Conservation (phyloP, 2,329 filamentous ascomycete species). For the Colletotrichum chlorophyti region DNA sequence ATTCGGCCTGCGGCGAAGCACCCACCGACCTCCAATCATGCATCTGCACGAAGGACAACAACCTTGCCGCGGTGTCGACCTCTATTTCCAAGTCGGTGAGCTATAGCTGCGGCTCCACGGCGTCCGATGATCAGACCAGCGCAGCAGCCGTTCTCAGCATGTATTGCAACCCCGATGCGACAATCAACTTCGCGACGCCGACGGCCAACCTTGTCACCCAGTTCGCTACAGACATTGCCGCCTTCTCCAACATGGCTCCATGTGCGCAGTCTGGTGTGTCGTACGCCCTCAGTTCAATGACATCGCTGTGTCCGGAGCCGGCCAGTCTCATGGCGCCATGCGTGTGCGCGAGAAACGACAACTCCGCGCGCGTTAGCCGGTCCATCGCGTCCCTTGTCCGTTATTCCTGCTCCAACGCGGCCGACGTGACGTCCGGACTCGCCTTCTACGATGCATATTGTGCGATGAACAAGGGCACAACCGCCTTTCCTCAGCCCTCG, state of each 20-base stretch:
- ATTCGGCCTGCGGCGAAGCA: constrained; percentile 49
- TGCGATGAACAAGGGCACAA: constrained; percentile 55
- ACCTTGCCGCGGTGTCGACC: constrained; percentile 44
- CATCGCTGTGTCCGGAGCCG: constrained; percentile 43
- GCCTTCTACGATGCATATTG: constrained; percentile 60
- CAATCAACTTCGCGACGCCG: constrained; percentile 49
- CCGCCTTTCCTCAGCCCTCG: constrained; percentile 52
- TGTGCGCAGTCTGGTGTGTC: constrained; percentile 49
- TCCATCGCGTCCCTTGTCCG: constrained; percentile 50
- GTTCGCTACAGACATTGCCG: constrained; percentile 58
- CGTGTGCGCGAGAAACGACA: constrained; percentile 57
- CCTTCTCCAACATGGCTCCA: constrained; percentile 48
- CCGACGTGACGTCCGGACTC: constrained; percentile 55
- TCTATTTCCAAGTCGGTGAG: constrained; percentile 47
- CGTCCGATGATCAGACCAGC: constrained; percentile 55
- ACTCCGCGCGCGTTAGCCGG: constrained; percentile 50
- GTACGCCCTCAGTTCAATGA: constrained; percentile 46
- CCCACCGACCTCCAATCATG: constrained; percentile 56
- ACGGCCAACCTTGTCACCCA: constrained; percentile 47
- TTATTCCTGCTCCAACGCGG: constrained; percentile 52
- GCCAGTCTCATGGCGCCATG: constrained; percentile 55
- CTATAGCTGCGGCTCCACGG: constrained; percentile 51
- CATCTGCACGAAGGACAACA: constrained; percentile 56
- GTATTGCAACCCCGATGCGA: constrained; percentile 54
- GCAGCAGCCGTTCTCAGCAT: constrained; percentile 50